Conservation (phyloP, 768 basidiomycete species). For the Albatrellus ellisii region DNA sequence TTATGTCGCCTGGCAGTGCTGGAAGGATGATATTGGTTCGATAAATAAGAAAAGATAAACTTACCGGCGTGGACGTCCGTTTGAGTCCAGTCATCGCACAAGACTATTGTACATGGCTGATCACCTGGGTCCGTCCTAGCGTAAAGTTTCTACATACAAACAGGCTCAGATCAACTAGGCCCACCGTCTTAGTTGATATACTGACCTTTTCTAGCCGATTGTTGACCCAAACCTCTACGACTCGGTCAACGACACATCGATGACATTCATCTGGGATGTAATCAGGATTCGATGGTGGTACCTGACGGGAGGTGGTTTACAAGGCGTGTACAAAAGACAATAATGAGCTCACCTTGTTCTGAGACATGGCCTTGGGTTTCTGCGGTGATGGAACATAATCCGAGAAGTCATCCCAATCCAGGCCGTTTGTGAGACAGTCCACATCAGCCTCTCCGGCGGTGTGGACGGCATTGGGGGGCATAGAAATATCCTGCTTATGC, state of each 20-base stretch:
- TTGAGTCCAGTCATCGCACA: conserved; percentile 70
- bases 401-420: conserved; percentile 14
- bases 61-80: conserved; percentile 49
- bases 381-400: conserved; percentile 14
- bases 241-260: conserved; percentile 4
- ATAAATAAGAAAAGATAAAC: background rate
- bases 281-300: background rate
- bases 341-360: background rate
- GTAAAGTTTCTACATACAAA: conserved; percentile 30
- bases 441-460: too few relatives aligned
- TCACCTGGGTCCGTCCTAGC: conserved; percentile 30
- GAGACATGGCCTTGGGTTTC: conserved; percentile 1
- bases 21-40: background rate
- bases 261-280: conserved; percentile 8
- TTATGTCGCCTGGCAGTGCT: conserved; percentile 46
- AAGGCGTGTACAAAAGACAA: background rate
- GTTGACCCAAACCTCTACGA: conserved; percentile 3
- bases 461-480: too few relatives aligned
- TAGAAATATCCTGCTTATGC: too few relatives aligned
- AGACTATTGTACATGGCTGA: conserved; percentile 35
- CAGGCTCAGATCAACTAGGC: background rate
- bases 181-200: background rate
- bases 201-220: conserved; percentile 9
- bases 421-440: too few relatives aligned
- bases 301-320: background rate